Evolutionary conservation across 495 filamentous ascomycete genomes (phyloP).

Genomic region (Penicillium salamii): DNA sequence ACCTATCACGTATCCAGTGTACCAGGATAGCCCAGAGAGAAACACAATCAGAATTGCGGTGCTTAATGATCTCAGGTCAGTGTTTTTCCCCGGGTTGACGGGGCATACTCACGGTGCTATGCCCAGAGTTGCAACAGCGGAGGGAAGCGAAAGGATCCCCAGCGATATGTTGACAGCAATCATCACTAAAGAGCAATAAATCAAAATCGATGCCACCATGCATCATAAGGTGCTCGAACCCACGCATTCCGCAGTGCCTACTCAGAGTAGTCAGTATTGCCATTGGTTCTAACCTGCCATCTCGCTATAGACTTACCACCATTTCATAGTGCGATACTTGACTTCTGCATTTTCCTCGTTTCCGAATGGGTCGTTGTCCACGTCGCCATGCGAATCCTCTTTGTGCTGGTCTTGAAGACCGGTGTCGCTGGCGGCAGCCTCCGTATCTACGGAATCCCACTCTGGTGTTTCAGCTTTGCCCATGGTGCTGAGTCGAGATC

Average conservation of each 20-base stretch:
- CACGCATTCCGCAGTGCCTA: slow-evolving; percentile 19
- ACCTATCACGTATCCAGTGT: slow-evolving; percentile 23
- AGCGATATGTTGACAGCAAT: slow-evolving; percentile 40
- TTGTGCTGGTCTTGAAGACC: background rate
- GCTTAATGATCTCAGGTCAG: background rate
- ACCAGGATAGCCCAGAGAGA: slow-evolving; percentile 49
- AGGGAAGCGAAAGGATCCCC: background rate
- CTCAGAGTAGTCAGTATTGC: background rate
- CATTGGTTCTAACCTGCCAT: background rate
- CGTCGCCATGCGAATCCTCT: background rate
- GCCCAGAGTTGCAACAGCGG: background rate
- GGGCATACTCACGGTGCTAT: background rate
- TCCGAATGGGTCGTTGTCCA: slow-evolving; percentile 32
- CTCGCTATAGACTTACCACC: slow-evolving; percentile 17
- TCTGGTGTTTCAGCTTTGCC: background rate
- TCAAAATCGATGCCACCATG: background rate
- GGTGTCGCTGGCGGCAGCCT: background rate
- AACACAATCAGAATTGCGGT: background rate
- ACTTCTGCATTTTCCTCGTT: slow-evolving; percentile 14
- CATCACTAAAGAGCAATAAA: slow-evolving; percentile 31
- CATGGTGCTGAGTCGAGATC: background rate
- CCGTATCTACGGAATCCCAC: background rate
- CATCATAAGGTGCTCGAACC: slow-evolving; percentile 24
- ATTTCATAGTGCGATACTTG: slow-evolving; percentile 22
- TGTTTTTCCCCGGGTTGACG: background rate